Evolutionary conservation across 805 yeast species (phyloP), one percentile per base, ranked within the genome.

Genomic region (Hemisphaericaspora nanyangensis): DNA sequence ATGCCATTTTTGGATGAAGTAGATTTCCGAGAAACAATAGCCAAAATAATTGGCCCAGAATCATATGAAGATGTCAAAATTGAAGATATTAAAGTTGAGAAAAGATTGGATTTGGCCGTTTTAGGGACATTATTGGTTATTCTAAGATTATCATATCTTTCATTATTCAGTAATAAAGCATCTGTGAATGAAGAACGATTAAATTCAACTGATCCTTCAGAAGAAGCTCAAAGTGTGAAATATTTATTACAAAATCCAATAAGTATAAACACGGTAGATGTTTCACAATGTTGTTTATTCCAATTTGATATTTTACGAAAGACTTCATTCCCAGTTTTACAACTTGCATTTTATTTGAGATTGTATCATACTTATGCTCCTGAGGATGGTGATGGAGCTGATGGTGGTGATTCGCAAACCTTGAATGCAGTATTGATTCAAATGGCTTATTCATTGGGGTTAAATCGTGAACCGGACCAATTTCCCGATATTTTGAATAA

Each of bases 241-340:
- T 75, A 65, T 48, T 56, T 80, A 13, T 47, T 75, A 37, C 49
- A 56, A 1, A 60, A 72, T 40, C 80, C 80, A 4, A 63, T 79
- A 16, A 68, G 70, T 13, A 56, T 65, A 29, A 70, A 70, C 17
- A 63, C 60, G 12, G 63, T 75, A 24, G 69, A 61, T 39, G 72
- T 72, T 19, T 81, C 84, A 0, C 75, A 75, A 42, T 54, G 67
- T 44, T 79, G 85, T 48, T 52, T 80, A 33, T 71, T 74, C 42
- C 80, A 76, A 45, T 79, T 79, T 55, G 72, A 72, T 33, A 42
- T 79, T 20, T 48, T 76, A 31, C 56, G 77, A 43, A 56, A 59
- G 28, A 46, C 61, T 2, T 55, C 54, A 34, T 50, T 62, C 18
- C 56, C 60, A 1, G 54, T 63, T 2, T 40, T 65, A 16, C 68